Evolutionary conservation across 2,329 filamentous ascomycete species (phyloP), one percentile per base, ranked within the genome.

Genomic region (Pseudogymnoascus sp.): DNA sequence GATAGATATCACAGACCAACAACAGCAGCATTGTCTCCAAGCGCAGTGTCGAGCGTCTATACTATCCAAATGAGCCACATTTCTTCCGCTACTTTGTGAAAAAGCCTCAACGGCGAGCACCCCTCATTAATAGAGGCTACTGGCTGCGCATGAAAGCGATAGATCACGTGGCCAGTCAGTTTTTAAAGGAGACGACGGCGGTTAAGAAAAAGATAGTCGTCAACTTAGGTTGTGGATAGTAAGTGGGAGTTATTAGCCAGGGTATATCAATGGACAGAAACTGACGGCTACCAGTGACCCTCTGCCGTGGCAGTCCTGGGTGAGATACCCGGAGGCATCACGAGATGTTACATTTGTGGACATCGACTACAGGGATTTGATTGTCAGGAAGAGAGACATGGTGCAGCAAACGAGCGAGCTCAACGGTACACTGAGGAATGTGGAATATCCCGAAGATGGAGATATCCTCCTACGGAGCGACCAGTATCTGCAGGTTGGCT

Each of bases 11-110:
- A 61, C 70, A 90, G 84, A 97, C 92, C 64, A 96, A 96, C 74
- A 93, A 87, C 73, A 93, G 90, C 75, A 96, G 90, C 71, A 96
- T 96, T 68, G 88, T 93, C 14, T 96, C 92, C 13, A 97, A 97
- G 74, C 81, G 92, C 68, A 95, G 91, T 70, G 93, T 97, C n/a
- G 92, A 96, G 72, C 87, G 87, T 69, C 79, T 96, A 13, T 97
- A 97, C 74, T 88, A 90, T 72, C 81, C 88, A 14, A 70, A 85
- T 65, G 86, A 96, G 70, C 84, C 89, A 29, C 89, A 96, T 73
- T 96, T 90, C 78, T 93, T 95, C 69, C 87, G 89, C 56, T 88
- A 91, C 72, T 97, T 97, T 74, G 91, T 96, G 35, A 87, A 84
- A 68, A 96, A 93, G 73, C 89, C 89, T 68, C 87, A 91, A 74